These are phyloP conservation scores for Suillus variegatus DNA, from an alignment of 768 basidiomycete species.

Conservation along the genomic window DNA sequence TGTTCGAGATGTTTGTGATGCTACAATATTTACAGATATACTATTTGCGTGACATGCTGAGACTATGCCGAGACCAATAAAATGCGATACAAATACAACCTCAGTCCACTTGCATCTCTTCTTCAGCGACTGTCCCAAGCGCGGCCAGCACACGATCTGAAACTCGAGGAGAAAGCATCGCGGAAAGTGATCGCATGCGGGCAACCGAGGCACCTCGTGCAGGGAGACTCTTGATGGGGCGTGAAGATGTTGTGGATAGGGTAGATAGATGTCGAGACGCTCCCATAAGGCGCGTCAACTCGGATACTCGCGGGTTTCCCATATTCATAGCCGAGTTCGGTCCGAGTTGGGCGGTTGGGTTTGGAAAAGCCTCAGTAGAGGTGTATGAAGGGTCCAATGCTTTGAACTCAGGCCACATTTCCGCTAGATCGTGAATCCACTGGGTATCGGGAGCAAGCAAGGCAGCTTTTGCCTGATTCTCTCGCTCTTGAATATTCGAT, in stretches of 20 bases:
- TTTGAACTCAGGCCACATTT: background rate
- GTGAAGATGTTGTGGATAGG: background rate
- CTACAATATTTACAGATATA: background rate
- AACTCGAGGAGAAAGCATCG: conserved; percentile 1
- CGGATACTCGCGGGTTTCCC: background rate
- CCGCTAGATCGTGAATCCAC: background rate
- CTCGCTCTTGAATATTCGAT: background rate
- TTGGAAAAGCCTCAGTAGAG: background rate
- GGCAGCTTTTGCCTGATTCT: background rate
- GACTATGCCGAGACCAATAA: background rate
- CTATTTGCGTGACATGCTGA: too few species aligned
- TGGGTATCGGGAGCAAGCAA: background rate
- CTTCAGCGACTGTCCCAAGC: background rate
- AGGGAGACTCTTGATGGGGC: background rate
- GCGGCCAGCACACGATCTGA: background rate
- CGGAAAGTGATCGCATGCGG: background rate
- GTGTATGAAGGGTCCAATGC: background rate
- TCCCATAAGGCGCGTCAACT: background rate
- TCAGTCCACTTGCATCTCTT: background rate
- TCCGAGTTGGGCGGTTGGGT: background rate
- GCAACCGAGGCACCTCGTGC: too few species aligned
- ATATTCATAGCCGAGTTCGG: background rate
- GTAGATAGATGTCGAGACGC: background rate
- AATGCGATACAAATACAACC: background rate
- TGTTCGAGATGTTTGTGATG: background rate